Conservation (phyloP, 352 stramenopile species). For the Elongisporangium undulatum region DNA sequence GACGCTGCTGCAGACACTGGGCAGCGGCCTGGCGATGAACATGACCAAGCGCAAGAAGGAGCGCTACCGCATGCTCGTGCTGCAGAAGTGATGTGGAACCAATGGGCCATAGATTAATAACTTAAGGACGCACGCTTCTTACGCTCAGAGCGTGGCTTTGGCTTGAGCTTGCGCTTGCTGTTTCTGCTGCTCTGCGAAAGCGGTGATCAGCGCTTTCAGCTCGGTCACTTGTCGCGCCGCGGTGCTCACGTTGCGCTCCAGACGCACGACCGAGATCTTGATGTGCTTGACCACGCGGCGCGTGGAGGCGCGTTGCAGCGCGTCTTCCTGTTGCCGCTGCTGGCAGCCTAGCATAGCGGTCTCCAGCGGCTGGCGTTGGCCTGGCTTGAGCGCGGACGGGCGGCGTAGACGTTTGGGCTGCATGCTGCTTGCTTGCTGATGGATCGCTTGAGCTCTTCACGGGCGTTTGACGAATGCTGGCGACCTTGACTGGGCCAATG, state of each 20-base stretch:
- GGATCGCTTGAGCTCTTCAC: not conserved
- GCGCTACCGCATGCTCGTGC: slow-evolving; percentile 59
- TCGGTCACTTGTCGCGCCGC: not conserved
- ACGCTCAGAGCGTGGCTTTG: not conserved
- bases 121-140: not conserved
- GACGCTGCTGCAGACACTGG: slow-evolving; percentile 34
- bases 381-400: not conserved
- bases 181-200: not conserved
- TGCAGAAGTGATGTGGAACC: slow-evolving; percentile 47
- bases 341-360: not conserved
- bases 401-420: not conserved
- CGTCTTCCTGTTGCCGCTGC: not conserved
- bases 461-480: not conserved
- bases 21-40: slow-evolving; percentile 50
- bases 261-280: not conserved
- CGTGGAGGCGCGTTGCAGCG: not conserved
- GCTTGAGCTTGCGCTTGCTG: not conserved
- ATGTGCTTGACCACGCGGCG: not conserved
- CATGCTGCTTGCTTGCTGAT: not conserved
- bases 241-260: not conserved
- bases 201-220: not conserved
- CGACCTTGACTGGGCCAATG: not conserved
- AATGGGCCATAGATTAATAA: not conserved
- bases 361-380: not conserved
- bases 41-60: slow-evolving; percentile 59